Evolutionary conservation across 345 rosid genomes (phyloP), one percentile per base, ranked within the genome.

Genomic region (Bretschneidera sinensis): DNA sequence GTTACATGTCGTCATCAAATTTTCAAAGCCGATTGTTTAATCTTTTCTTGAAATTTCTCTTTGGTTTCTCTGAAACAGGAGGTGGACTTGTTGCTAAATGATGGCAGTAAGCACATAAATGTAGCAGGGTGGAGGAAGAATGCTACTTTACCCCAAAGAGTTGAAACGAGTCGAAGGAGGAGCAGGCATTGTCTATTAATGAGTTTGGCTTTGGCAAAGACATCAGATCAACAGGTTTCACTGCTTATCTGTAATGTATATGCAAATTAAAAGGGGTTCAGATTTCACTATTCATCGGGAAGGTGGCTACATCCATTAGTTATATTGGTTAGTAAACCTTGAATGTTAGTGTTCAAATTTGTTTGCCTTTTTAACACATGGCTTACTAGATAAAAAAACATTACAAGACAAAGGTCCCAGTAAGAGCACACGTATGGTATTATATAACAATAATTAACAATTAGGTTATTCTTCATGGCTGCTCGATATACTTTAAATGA

Each of bases 101-200:
- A 92, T 76, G 99, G 99, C 64, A 92, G 99, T 65, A 92, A 92
- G 90, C 99, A 92, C 75, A 81, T 85, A 69, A 92, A 92, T 75
- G 97, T 81, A 60, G 78, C 75, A 21, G 95, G 85, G 66, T 92
- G 99, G 99, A 87, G 96, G 84, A 87, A 87, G 70, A 83, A 75
- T 83, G 79, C 80, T 51, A 71, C 75, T 71, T 72, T 87, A 72
- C 81, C 97, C 14, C 85, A 80, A 65, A 87, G 97, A 80, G 99
- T 90, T 57, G 95, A 89, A 63, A 78, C 80, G 63, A 92, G 99
- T 73, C 79, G 99, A 74, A 84, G 99, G 83, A 87, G 97, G 77
- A 92, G 97, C 62, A 79, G 97, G 62, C 96, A 95, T 45, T 89
- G 95, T 79, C 80, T 92, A 52, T 68, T 92, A 68, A 79, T 90